Evolutionary conservation across 306 rosid genomes (phyloP).

Genomic region (Glycine soja): DNA sequence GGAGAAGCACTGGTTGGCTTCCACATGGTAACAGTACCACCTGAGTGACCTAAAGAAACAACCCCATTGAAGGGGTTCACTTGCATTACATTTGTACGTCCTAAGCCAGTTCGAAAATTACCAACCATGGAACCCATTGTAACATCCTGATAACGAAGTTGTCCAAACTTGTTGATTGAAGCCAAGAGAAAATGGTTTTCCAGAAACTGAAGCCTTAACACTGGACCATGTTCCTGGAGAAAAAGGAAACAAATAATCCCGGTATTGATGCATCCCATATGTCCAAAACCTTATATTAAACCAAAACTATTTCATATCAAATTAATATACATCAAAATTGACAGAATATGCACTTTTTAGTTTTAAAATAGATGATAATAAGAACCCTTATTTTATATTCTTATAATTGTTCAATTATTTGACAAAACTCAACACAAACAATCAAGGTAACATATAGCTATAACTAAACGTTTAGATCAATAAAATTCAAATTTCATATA

Average conservation of each 20-base stretch:
- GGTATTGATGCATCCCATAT: conserved; percentile 35
- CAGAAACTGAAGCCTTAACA: conserved; percentile 77
- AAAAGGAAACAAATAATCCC: conserved; percentile 1
- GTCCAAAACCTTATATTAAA: background rate
- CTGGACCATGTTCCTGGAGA: conserved; percentile 87
- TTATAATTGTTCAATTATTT: background rate
- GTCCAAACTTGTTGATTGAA: conserved; percentile 80
- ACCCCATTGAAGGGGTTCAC: conserved; percentile 75
- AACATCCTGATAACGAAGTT: conserved; percentile 90
- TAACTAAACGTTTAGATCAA: background rate
- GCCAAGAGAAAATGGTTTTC: conserved; percentile 82
- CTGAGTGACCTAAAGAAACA: conserved; percentile 87
- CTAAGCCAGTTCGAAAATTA: conserved; percentile 74
- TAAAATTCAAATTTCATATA: background rate
- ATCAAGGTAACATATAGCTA: background rate
- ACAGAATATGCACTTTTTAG: background rate
- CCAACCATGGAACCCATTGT: conserved; percentile 69
- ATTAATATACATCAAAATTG: background rate
- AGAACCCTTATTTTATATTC: background rate
- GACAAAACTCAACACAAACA: background rate
- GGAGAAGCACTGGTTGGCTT: conserved; percentile 85
- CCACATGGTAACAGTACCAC: conserved; percentile 92
- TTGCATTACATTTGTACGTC: conserved; percentile 87
- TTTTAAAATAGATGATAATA: background rate
- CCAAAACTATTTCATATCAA: background rate